Conservation (phyloP, 78 protist species). For the Dictyostelium purpureum region DNA sequence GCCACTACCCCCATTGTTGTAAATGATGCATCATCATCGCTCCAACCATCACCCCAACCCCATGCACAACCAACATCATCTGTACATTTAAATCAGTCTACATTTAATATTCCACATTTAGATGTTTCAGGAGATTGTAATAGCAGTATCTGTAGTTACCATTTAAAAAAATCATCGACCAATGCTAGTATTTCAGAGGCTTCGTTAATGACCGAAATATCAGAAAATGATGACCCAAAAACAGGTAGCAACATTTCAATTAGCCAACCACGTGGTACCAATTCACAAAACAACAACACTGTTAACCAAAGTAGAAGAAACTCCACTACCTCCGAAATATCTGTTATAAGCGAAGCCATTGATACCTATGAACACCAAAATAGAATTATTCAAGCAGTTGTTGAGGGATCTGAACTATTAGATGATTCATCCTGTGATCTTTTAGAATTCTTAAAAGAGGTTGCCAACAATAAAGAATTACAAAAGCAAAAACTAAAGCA, state of each 20-base stretch:
- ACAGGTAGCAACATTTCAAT: background rate
- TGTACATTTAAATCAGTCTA: background rate
- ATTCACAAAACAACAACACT: background rate
- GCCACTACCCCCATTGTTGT: background rate
- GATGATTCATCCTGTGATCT: slow-evolving; percentile 46
- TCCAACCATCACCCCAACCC: background rate
- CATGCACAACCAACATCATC: too few relatives aligned
- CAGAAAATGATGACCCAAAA: background rate
- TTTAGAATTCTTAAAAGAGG: slow-evolving; percentile 37
- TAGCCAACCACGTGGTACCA: background rate
- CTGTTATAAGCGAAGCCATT: background rate
- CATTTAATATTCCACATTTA: background rate
- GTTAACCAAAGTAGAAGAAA: background rate
- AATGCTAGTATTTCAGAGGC: slow-evolving; percentile 5
- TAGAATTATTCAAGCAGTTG: slow-evolving; percentile 42
- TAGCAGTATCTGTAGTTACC: background rate
- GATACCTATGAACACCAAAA: slow-evolving; percentile 12
- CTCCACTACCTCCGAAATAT: background rate
- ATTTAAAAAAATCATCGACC: background rate
- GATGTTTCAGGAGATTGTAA: slow-evolving; percentile 4
- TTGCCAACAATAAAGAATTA: background rate
- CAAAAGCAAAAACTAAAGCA: background rate
- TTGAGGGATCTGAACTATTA: slow-evolving; percentile 30
- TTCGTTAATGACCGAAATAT: background rate
- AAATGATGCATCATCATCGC: background rate